A percentile compares a stretch with the other conserved stretches of the same genome.
These are phyloP conservation scores for Diaporthe batatas DNA, from an alignment of 2,329 filamentous ascomycete species.

Conservation along the genomic window DNA sequence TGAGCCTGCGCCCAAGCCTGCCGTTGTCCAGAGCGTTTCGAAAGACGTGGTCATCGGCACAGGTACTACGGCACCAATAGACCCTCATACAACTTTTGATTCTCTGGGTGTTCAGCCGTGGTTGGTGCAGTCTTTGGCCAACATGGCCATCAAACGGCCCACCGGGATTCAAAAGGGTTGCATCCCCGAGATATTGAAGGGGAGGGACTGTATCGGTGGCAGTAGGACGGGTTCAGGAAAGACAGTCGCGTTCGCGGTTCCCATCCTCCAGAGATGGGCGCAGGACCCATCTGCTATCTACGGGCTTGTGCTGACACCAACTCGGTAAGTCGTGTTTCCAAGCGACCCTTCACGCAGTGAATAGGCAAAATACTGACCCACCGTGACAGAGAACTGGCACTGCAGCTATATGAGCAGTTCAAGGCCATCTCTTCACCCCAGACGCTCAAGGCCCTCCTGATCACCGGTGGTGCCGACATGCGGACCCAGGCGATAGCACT, in stretches of 20 bases:
- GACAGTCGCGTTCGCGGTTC: slow-evolving; percentile 94
- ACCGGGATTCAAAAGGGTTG: slow-evolving; percentile 94
- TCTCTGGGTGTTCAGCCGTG: slow-evolving; percentile 83
- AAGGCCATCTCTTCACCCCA: slow-evolving; percentile 92
- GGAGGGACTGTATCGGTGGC: slow-evolving; percentile 93
- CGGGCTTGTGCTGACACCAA: slow-evolving; percentile 89
- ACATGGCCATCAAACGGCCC: slow-evolving; percentile 83
- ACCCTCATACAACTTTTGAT: slow-evolving; percentile 75
- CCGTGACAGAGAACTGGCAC: slow-evolving; percentile 78
- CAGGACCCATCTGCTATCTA: slow-evolving; percentile 94
- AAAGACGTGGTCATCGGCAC: slow-evolving; percentile 50
- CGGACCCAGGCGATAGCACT: slow-evolving; percentile 88
- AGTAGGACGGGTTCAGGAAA: slow-evolving; percentile 97
- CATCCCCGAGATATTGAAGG: slow-evolving; percentile 92
- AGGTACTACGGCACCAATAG: slow-evolving; percentile 59
- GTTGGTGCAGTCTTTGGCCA: slow-evolving; percentile 84
- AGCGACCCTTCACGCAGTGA: too few relatives aligned
- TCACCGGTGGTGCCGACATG: slow-evolving; percentile 96
- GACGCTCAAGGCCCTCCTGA: slow-evolving; percentile 86
- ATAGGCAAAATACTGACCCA: neutral
- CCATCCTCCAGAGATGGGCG: slow-evolving; percentile 93
- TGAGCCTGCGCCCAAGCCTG: slow-evolving; percentile 28
- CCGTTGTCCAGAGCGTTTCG: slow-evolving; percentile 34
- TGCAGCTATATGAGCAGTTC: slow-evolving; percentile 97
- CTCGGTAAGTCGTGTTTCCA: slow-evolving; percentile 63